phyloP scores from a whole-genome alignment of 2,329 filamentous ascomycete genomes.

The Colletotrichum sansevieriae region DNA sequence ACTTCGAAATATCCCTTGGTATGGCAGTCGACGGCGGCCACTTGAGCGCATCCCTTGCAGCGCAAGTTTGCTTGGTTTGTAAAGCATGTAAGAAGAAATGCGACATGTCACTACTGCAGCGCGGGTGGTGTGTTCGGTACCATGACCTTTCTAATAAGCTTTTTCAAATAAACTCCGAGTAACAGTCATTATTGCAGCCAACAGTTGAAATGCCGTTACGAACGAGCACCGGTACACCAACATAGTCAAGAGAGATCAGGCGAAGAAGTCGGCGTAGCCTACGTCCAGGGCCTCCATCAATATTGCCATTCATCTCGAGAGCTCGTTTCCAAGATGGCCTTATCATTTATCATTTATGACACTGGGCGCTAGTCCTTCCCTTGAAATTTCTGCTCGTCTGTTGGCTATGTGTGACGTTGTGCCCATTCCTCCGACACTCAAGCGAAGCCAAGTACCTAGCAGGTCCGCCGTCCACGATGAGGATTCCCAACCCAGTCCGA shows the following conservation, averaged over 20 bases:
- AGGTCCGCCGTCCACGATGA: slow-evolving; percentile 5
- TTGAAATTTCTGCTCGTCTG: neutral
- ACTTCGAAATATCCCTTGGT: neutral
- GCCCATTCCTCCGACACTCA: slow-evolving; percentile 27
- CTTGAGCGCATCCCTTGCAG: neutral
- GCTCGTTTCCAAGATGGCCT: neutral
- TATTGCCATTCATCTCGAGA: neutral
- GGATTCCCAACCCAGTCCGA: slow-evolving; percentile 1
- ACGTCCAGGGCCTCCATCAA: too few species aligned
- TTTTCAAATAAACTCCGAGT: too few species aligned
- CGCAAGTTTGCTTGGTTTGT: neutral
- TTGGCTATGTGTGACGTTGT: neutral
- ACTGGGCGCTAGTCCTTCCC: neutral
- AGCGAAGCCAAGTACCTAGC: slow-evolving; percentile 16
- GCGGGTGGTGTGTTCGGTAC: neutral
- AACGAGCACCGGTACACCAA: neutral
- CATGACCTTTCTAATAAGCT: neutral
- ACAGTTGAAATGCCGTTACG: neutral
- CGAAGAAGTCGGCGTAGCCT: neutral
- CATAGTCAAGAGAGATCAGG: neutral
- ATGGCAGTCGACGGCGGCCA: neutral
- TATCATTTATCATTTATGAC: too few species aligned
- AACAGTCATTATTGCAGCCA: neutral
- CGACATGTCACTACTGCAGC: neutral
- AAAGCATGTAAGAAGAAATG: neutral